phyloP scores from a whole-genome alignment of 345 rosid genomes.

The Populus nigra region DNA sequence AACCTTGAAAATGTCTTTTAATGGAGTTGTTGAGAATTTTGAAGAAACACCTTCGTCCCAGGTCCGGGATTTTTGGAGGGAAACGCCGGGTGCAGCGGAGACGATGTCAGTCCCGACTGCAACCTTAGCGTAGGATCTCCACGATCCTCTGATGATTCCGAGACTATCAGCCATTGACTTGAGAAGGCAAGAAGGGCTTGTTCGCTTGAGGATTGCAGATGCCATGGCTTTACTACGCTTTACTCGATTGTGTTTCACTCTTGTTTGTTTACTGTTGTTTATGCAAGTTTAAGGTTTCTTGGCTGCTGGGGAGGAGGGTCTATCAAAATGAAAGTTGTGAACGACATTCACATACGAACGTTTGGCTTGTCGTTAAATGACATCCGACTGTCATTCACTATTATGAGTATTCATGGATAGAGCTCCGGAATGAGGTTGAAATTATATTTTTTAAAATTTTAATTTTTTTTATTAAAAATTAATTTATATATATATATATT shows the following conservation, averaged over 20 bases:
- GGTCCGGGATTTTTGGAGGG: slow-evolving; percentile 83
- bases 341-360: too few relatives aligned
- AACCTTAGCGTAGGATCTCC: slow-evolving; percentile 56
- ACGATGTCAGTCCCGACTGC: slow-evolving; percentile 63
- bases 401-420: too few relatives aligned
- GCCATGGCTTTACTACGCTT: slow-evolving; percentile 41
- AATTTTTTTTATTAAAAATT: too few relatives aligned
- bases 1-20: slow-evolving; percentile 74
- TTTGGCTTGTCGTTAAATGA: too few relatives aligned
- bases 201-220: slow-evolving; percentile 44
- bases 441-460: too few relatives aligned
- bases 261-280: neutral
- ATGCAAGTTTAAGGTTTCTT: neutral
- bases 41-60: slow-evolving; percentile 92
- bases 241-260: too few relatives aligned
- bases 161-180: slow-evolving; percentile 28
- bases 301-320: too few relatives aligned
- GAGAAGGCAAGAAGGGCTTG: slow-evolving; percentile 27
- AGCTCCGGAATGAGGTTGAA: too few relatives aligned
- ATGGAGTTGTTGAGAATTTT: slow-evolving; percentile 67
- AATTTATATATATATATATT: too few relatives aligned
- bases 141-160: slow-evolving; percentile 31
- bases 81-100: slow-evolving; percentile 60
- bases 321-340: too few relatives aligned
- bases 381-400: too few relatives aligned